These are phyloP conservation scores for Fusarium sulawesiense DNA, from an alignment of 2,329 filamentous ascomycete genomes.

Conservation along the genomic window DNA sequence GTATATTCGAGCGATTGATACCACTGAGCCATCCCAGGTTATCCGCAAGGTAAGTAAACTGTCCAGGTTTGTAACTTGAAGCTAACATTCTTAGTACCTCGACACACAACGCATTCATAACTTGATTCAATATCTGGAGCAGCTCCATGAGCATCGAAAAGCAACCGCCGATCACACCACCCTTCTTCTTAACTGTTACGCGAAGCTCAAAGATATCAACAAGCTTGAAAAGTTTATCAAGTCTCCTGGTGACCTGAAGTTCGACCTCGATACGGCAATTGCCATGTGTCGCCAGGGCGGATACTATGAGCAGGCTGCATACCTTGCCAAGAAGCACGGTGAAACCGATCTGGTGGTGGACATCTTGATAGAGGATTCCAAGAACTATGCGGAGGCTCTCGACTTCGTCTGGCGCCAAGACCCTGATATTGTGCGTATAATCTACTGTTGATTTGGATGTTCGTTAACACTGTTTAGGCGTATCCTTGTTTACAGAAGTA, in stretches of 20 bases:
- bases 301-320: slow-evolving; percentile 96
- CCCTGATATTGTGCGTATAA: slow-evolving; percentile 72
- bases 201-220: slow-evolving; percentile 95
- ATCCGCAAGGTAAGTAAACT: slow-evolving; percentile 78
- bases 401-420: slow-evolving; percentile 92
- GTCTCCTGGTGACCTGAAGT: slow-evolving; percentile 91
- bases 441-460: rapidly evolving
- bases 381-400: slow-evolving; percentile 87
- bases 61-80: rapidly evolving
- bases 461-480: slow-evolving; percentile 65
- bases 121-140: slow-evolving; percentile 95
- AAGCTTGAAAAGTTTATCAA: slow-evolving; percentile 98
- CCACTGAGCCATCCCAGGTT: slow-evolving; percentile 94
- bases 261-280: slow-evolving; percentile 96
- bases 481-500: slow-evolving; percentile 96
- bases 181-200: slow-evolving; percentile 94
- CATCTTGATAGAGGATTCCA: slow-evolving; percentile 94
- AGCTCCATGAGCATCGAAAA: slow-evolving; percentile 92
- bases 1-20: slow-evolving; percentile 95
- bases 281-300: slow-evolving; percentile 97
- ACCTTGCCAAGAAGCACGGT: slow-evolving; percentile 91
- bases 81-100: slow-evolving; percentile 72
- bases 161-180: slow-evolving; percentile 97
- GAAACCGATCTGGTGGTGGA: slow-evolving; percentile 95
- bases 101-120: slow-evolving; percentile 98